phyloP scores from a whole-genome alignment of 2,329 filamentous ascomycete genomes.

The Fusarium burgessii region DNA sequence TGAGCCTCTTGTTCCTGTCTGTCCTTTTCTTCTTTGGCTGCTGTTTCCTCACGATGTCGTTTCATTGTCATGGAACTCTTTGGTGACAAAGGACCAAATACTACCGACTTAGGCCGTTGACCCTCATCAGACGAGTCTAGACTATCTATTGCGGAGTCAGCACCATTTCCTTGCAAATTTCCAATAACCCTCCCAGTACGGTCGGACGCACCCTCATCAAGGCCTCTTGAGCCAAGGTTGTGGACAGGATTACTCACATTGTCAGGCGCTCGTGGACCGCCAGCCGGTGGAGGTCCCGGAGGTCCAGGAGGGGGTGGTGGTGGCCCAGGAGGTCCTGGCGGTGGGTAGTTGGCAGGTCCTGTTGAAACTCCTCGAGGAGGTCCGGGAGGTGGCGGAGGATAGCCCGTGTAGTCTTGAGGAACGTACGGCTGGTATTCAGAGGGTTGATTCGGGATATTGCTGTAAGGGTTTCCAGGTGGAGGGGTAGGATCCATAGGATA shows the following conservation, averaged over 20 bases:
- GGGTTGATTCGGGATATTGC: slow-evolving; percentile 52
- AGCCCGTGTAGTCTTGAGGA: slow-evolving; percentile 58
- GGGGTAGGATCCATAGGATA: slow-evolving; percentile 51
- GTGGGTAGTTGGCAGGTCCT: slow-evolving; percentile 12
- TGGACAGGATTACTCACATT: slow-evolving; percentile 59
- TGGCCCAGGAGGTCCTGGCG: slow-evolving; percentile 48
- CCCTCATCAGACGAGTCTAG: slow-evolving; percentile 38
- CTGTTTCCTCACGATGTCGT: slow-evolving; percentile 52
- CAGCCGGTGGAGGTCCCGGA: slow-evolving; percentile 50
- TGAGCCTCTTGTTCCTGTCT: slow-evolving; percentile 32
- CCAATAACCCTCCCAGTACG: slow-evolving; percentile 43
- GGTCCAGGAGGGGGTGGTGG: slow-evolving; percentile 45
- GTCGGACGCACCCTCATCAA: slow-evolving; percentile 55
- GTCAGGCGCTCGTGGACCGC: slow-evolving; percentile 53
- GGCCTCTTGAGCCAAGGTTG: slow-evolving; percentile 43
- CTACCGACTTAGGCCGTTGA: slow-evolving; percentile 55
- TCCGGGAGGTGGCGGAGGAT: slow-evolving; percentile 55
- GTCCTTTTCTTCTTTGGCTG: slow-evolving; percentile 40
- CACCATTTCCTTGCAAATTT: slow-evolving; percentile 1
- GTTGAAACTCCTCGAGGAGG: slow-evolving; percentile 40
- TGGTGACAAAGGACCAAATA: slow-evolving; percentile 63
- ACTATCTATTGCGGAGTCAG: slow-evolving; percentile 48
- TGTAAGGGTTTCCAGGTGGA: slow-evolving; percentile 47
- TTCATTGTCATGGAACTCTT: slow-evolving; percentile 61
- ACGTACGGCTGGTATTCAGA: slow-evolving; percentile 57